phyloP scores from a whole-genome alignment of 2,329 filamentous ascomycete species.

The Monosporascus sp. region DNA sequence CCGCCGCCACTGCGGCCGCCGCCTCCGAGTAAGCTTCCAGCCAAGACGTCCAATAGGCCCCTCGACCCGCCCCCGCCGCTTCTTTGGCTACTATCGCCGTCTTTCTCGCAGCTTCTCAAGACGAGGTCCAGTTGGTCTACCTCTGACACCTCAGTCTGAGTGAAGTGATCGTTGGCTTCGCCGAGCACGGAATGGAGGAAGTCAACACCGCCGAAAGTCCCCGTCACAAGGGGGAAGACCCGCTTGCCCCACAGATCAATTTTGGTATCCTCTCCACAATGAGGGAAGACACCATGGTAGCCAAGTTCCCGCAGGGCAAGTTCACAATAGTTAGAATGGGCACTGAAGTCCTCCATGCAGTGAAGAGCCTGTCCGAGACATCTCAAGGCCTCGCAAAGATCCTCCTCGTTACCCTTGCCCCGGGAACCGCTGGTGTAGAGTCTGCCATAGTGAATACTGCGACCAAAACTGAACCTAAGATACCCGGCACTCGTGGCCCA shows the following conservation, averaged over 20 bases:
- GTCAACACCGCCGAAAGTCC: conserved; percentile 74
- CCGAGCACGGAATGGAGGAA: conserved; percentile 75
- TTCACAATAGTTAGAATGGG: conserved; percentile 81
- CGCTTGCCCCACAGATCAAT: conserved; percentile 60
- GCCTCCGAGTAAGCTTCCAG: conserved; percentile 27
- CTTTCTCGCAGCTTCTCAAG: conserved; percentile 61
- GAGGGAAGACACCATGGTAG: conserved; percentile 63
- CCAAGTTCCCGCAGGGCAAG: conserved; percentile 70
- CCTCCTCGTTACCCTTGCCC: conserved; percentile 63
- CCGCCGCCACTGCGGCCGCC: conserved; percentile 36
- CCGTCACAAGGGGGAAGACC: conserved; percentile 71
- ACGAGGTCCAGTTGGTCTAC: conserved; percentile 75
- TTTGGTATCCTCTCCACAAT: conserved; percentile 63
- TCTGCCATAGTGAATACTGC: conserved; percentile 72
- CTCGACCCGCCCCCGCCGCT: conserved; percentile 25
- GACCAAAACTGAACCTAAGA: conserved; percentile 67
- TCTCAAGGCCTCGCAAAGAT: conserved; percentile 74
- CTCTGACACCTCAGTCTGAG: conserved; percentile 79
- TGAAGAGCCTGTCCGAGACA: conserved; percentile 73
- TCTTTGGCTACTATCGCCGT: conserved; percentile 30
- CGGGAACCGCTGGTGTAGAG: conserved; percentile 63
- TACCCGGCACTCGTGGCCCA: conserved; percentile 92
- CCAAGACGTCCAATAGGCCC: not conserved
- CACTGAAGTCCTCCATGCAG: conserved; percentile 73
- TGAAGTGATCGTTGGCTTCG: conserved; percentile 78